Conservation (phyloP, 371 early-diverging fungal genomes). For the Actinomortierella ambigua region DNA sequence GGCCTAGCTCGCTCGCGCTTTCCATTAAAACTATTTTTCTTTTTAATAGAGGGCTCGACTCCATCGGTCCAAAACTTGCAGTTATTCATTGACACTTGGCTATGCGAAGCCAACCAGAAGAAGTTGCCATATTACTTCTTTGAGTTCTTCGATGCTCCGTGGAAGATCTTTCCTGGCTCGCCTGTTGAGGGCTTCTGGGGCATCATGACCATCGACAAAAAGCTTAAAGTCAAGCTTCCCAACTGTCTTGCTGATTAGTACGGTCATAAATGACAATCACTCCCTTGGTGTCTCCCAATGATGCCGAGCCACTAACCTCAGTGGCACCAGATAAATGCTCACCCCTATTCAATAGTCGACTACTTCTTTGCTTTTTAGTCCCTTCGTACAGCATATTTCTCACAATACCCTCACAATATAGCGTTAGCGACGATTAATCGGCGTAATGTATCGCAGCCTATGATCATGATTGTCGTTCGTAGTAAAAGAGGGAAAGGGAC, state of each 20-base stretch:
- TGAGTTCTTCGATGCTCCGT: conserved; percentile 71
- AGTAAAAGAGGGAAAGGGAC: too few relatives aligned
- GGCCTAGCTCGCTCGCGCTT: background rate
- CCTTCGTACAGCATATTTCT: too few relatives aligned
- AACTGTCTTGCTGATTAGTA: conserved; percentile 46
- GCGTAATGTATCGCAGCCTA: too few relatives aligned
- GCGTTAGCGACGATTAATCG: too few relatives aligned
- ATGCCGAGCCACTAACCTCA: too few relatives aligned
- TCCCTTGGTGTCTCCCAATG: too few relatives aligned
- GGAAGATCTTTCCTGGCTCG: conserved; percentile 64
- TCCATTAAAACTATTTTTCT: conserved; percentile 1
- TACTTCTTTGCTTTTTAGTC: too few relatives aligned
- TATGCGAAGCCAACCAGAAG: conserved; percentile 61
- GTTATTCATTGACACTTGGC: conserved; percentile 52
- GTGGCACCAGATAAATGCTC: too few relatives aligned
- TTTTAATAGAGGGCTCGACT: conserved; percentile 13
- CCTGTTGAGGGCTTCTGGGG: conserved; percentile 71
- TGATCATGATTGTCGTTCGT: too few relatives aligned
- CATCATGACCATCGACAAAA: conserved; percentile 49
- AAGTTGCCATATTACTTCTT: conserved; percentile 66
- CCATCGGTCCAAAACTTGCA: conserved; percentile 61
- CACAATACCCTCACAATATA: too few relatives aligned
- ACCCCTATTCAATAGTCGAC: too few relatives aligned
- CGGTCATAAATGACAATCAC: too few relatives aligned
- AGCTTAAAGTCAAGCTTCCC: conserved; percentile 51